Evolutionary conservation across 306 rosid genomes (phyloP).

Genomic region (Begonia peltatifolia): DNA sequence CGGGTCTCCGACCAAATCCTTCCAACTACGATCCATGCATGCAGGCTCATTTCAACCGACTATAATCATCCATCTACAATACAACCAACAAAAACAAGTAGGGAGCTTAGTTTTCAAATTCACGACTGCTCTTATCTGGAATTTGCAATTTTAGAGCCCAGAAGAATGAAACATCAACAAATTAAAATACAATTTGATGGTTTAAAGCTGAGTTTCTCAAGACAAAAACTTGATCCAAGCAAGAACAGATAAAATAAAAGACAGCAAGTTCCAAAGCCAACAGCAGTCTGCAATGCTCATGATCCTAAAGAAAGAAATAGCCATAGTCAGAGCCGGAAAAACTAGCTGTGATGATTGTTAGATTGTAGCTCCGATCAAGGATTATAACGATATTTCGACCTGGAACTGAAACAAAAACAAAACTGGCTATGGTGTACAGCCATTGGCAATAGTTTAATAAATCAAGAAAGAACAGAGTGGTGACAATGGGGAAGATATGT

Average conservation of each 20-base stretch:
- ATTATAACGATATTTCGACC: too few species aligned
- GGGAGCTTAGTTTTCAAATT: too few species aligned
- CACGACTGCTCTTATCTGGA: neutral
- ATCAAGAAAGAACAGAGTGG: too few species aligned
- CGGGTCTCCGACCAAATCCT: constrained; percentile 31
- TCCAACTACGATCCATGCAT: constrained; percentile 32
- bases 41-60: constrained; percentile 23
- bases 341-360: too few species aligned
- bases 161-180: neutral
- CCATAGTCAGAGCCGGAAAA: neutral
- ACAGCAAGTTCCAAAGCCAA: constrained; percentile 45
- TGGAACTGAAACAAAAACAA: too few species aligned
- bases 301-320: constrained; percentile 59
- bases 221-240: constrained; percentile 7
- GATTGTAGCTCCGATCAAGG: too few species aligned
- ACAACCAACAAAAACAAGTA: constrained; percentile 17
- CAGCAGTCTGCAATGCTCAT: constrained; percentile 47
- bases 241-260: constrained; percentile 12
- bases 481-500: too few species aligned
- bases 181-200: neutral
- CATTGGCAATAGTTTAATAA: too few species aligned
- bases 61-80: constrained; percentile 88
- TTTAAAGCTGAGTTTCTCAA: constrained; percentile 12
- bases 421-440: too few species aligned
- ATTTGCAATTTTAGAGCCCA: neutral